Evolutionary conservation across 495 filamentous ascomycete genomes (phyloP).

Genomic region (Hypoxylon trugodes): DNA sequence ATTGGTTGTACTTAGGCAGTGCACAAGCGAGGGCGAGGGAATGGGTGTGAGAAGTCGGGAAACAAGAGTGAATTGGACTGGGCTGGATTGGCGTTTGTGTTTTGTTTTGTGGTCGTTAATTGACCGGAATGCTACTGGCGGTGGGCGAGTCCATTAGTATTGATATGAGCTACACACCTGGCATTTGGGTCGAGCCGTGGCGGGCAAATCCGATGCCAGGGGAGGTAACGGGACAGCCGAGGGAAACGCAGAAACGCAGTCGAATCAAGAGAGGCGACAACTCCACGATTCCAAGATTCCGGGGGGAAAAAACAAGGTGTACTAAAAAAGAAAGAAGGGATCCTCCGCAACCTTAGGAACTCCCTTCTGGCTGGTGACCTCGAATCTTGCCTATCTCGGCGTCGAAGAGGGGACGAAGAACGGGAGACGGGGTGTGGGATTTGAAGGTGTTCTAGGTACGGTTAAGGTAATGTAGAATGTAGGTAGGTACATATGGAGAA

Average conservation of each 20-base stretch:
- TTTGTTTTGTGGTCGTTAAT: conserved; percentile 16
- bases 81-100: neutral
- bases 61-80: conserved; percentile 8
- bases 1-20: conserved; percentile 10
- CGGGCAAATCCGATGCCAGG: conserved; percentile 22
- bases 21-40: neutral
- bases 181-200: conserved; percentile 30
- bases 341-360: conserved; percentile 1
- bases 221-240: conserved; percentile 14
- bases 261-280: conserved; percentile 24
- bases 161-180: conserved; percentile 29
- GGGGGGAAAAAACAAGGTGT: conserved; percentile 12
- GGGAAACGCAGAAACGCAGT: neutral
- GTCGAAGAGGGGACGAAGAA: conserved; percentile 25
- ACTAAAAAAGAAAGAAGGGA: conserved; percentile 17
- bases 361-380: conserved; percentile 10
- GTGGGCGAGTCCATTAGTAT: conserved; percentile 28
- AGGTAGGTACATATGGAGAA: conserved; percentile 33
- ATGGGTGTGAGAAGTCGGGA: neutral
- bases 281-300: conserved; percentile 17
- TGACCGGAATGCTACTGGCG: conserved; percentile 31
- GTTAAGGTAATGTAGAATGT: conserved; percentile 10
- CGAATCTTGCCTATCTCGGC: conserved; percentile 33
- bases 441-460: conserved; percentile 17
- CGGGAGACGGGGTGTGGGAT: conserved; percentile 10